Conservation (phyloP, 2,329 filamentous ascomycete species). For the Onygenales sp. region DNA sequence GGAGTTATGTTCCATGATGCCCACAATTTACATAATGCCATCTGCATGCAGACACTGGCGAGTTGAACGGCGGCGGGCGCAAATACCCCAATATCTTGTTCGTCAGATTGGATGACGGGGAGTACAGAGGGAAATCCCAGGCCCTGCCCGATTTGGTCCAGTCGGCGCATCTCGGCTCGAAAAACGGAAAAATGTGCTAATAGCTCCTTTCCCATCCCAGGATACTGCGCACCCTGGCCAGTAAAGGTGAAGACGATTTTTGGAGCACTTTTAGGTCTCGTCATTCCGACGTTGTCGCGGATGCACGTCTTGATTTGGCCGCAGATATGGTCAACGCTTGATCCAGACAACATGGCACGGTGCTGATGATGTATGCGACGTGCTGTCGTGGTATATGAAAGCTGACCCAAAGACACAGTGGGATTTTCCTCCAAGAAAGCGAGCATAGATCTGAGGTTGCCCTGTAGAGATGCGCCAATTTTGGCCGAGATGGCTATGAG, state of each 20-base stretch:
- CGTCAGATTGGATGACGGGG: background rate
- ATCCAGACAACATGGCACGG: background rate
- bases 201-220: conserved; percentile 20
- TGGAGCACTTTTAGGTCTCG: background rate
- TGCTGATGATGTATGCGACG: conserved; percentile 37
- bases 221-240: conserved; percentile 25
- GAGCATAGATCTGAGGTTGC: conserved; percentile 46
- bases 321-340: background rate
- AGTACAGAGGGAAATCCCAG: conserved; percentile 14
- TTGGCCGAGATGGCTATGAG: conserved; percentile 49
- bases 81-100: background rate
- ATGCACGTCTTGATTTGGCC: background rate
- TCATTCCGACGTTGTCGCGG: background rate
- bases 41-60: conserved; percentile 29
- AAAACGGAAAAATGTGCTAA: conserved; percentile 20
- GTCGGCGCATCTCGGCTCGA: conserved; percentile 20
- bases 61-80: conserved; percentile 28
- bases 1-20: conserved; percentile 19
- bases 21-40: conserved; percentile 31
- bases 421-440: conserved; percentile 43
- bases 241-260: conserved; percentile 29
- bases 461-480: conserved; percentile 31
- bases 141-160: conserved; percentile 20
- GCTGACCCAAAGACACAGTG: conserved; percentile 37
- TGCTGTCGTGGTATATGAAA: conserved; percentile 57